Evolutionary conservation across 805 yeast species (phyloP), one percentile per base, ranked within the genome.

Genomic region (Candida tammaniensis): DNA sequence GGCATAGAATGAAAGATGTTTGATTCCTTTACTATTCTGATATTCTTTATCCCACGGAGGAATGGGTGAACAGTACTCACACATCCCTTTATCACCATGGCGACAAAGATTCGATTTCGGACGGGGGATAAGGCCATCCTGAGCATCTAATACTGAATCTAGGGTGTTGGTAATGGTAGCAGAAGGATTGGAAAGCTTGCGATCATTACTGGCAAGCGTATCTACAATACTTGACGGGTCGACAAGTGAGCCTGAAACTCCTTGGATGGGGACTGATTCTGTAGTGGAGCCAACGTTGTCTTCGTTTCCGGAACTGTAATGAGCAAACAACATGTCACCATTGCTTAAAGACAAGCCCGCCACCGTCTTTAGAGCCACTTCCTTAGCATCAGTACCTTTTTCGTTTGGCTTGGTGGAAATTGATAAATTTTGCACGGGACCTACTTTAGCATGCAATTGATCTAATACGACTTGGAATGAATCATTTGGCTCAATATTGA

Each of bases 1-100:
- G 0, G 97, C 82, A 54, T 88, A 95, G 57, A 82, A 87, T 3
- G 97, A 86, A 32, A 78, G 67, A 58, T 91, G 98, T 57, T 93
- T 93, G 54, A 91, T 86, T 24, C 76, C 79, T 42, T 88, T 69
- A 42, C 79, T 82, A 31, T 75, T 75, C 44, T 80, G 81, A 55
- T 88, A 91, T 15, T 71, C 76, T 43, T 72, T 72, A 57, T 93
- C 96, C 86, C 91, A 93, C 2, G 98, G 98, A 22, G 96, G 96
- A 33, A 93, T 63, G 0, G 98, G 96, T 21, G 94, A 79, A 57
- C 98, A 93, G 54, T 88, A 87, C 52, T 93, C 98, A 59, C 98
- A 93, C 98, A 93, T 93, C 2, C 98, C 99, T 48, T 82, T 82
- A 24, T 81, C 91, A 3, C 91, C 84, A 55, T 93, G 98, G 40